Conservation (phyloP, 208 protist species). For the Phytomonas francai region DNA sequence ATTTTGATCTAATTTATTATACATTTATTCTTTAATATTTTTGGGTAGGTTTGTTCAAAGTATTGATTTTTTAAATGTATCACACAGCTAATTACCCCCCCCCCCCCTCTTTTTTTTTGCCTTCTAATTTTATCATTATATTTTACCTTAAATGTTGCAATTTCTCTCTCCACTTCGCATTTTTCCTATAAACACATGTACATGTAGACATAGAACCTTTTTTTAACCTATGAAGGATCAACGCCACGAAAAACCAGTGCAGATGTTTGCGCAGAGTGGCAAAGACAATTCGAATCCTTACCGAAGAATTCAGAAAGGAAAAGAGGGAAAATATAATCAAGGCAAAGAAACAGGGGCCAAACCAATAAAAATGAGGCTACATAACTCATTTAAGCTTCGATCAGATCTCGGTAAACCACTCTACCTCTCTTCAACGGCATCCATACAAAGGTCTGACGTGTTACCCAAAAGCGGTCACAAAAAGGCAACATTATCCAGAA, state of each 20-base stretch:
- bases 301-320: background rate
- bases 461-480: background rate
- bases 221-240: background rate
- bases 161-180: slow-evolving; percentile 3
- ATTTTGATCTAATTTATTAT: too few relatives aligned
- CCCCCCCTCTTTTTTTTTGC: too few relatives aligned
- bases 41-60: too few relatives aligned
- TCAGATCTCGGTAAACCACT: background rate
- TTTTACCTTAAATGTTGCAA: background rate
- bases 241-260: background rate
- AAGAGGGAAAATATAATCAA: background rate
- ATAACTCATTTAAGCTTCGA: background rate
- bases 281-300: background rate
- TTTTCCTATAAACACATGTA: too few relatives aligned
- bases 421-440: background rate
- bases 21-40: too few relatives aligned
- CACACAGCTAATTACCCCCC: too few relatives aligned
- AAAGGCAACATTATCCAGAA: background rate
- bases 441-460: background rate
- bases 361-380: background rate
- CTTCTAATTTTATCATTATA: background rate
- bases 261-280: background rate
- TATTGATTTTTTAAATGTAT: too few relatives aligned
- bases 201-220: background rate
- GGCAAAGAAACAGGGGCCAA: background rate